Evolutionary conservation across 2,329 filamentous ascomycete genomes (phyloP).

Genomic region (Fusarium bactridioides): DNA sequence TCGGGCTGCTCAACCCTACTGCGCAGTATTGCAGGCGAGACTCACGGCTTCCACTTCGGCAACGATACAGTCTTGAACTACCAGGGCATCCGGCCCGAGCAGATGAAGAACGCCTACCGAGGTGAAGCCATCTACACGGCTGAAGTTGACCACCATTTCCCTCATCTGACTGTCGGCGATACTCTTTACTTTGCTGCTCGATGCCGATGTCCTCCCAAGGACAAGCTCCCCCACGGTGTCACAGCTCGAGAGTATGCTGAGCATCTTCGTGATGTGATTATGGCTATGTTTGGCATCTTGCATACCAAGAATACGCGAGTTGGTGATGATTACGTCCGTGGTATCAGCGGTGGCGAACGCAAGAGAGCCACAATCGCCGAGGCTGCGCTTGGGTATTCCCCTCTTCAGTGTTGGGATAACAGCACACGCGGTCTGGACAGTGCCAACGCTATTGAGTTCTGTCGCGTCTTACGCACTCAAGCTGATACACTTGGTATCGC

Average conservation of each 20-base stretch:
- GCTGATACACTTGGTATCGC: slow-evolving; percentile 67
- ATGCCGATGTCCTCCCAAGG: slow-evolving; percentile 63
- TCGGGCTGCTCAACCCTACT: slow-evolving; percentile 80
- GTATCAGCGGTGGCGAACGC: slow-evolving; percentile 61
- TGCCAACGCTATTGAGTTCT: slow-evolving; percentile 70
- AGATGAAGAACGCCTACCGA: slow-evolving; percentile 77
- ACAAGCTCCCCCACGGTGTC: slow-evolving; percentile 63
- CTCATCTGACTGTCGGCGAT: slow-evolving; percentile 75
- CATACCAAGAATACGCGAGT: slow-evolving; percentile 74
- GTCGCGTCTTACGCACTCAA: slow-evolving; percentile 65
- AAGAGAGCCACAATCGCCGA: slow-evolving; percentile 50
- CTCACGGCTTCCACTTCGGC: slow-evolving; percentile 76
- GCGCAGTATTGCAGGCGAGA: slow-evolving; percentile 81
- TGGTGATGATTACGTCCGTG: slow-evolving; percentile 72
- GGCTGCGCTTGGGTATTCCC: slow-evolving; percentile 46
- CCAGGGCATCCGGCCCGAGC: slow-evolving; percentile 66
- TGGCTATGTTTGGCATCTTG: slow-evolving; percentile 74
- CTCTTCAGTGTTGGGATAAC: slow-evolving; percentile 75
- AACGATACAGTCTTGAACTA: slow-evolving; percentile 77
- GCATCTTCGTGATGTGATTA: slow-evolving; percentile 71
- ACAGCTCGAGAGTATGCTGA: slow-evolving; percentile 59
- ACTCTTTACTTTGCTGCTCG: slow-evolving; percentile 77
- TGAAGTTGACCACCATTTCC: slow-evolving; percentile 81
- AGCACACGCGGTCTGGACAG: slow-evolving; percentile 71
- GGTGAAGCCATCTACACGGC: slow-evolving; percentile 86